phyloP scores from a whole-genome alignment of 768 basidiomycete genomes.

The Dioszegia crocea region DNA sequence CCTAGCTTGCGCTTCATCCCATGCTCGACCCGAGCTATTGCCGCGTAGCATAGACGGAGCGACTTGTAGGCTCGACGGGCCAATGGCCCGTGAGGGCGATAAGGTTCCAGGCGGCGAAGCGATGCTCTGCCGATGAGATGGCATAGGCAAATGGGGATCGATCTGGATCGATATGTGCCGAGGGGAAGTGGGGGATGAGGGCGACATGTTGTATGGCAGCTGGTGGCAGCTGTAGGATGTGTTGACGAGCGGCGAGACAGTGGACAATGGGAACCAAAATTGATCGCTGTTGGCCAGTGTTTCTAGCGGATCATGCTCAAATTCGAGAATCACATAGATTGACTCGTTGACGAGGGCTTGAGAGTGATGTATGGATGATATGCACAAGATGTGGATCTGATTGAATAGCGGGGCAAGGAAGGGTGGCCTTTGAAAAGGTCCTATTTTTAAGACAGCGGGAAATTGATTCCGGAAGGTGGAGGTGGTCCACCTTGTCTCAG shows the following conservation, averaged over 20 bases:
- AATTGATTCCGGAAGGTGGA: no score
- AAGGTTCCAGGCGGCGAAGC: constrained; percentile 22
- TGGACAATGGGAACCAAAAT: no score
- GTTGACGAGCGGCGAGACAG: no score
- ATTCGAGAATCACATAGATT: no score
- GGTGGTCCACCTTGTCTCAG: no score
- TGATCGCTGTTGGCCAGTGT: no score
- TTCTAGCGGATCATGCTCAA: no score
- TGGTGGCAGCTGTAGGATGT: not conserved
- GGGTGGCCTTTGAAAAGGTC: not conserved
- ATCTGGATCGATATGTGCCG: constrained; percentile 33
- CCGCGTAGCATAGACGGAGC: constrained; percentile 3
- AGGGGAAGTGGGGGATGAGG: constrained; percentile 41
- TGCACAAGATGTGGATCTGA: no score
- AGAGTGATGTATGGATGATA: no score
- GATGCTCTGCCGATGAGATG: constrained; percentile 15
- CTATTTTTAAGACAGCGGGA: not conserved
- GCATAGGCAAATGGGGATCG: constrained; percentile 29
- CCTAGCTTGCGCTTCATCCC: constrained; percentile 55
- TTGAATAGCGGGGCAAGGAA: no score
- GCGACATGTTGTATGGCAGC: constrained; percentile 31
- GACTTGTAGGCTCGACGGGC: constrained; percentile 1
- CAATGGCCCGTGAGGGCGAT: constrained; percentile 14
- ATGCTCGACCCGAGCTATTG: constrained; percentile 7
- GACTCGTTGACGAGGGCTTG: no score